These are phyloP conservation scores for Neonectria magnoliae DNA, from an alignment of 2,329 filamentous ascomycete genomes.

Conservation along the genomic window DNA sequence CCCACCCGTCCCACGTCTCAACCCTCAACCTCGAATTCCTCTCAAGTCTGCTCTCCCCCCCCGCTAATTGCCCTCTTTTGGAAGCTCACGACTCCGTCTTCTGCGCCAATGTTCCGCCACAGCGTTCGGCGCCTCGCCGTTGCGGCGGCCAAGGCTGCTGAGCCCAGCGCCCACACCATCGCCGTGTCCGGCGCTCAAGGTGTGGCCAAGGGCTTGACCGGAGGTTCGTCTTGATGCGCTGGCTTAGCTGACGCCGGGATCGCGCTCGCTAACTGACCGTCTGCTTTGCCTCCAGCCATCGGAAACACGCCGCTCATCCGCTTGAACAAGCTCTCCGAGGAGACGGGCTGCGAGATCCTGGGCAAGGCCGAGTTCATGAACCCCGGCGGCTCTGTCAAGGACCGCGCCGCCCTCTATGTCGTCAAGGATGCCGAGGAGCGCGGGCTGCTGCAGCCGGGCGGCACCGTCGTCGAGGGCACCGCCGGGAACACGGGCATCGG, in stretches of 20 bases:
- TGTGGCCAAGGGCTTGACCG: constrained; percentile 79
- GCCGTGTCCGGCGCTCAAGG: constrained; percentile 84
- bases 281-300: constrained; percentile 71
- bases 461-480: constrained; percentile 96
- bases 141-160: constrained; percentile 58
- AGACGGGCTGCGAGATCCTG: constrained; percentile 92
- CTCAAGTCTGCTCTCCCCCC: constrained; percentile 21
- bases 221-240: constrained; percentile 58
- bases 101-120: constrained; percentile 71
- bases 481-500: constrained; percentile 98
- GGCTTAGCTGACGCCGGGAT: not conserved
- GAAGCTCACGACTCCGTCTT: constrained; percentile 14
- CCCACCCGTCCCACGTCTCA: not conserved
- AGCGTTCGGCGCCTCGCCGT: constrained; percentile 73
- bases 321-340: constrained; percentile 84
- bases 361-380: constrained; percentile 99
- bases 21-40: constrained; percentile 20
- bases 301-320: constrained; percentile 96
- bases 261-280: not conserved
- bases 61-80: constrained; percentile 28
- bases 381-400: constrained; percentile 95
- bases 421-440: constrained; percentile 92
- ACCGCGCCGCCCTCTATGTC: constrained; percentile 93
- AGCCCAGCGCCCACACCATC: constrained; percentile 69
- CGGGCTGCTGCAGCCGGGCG: constrained; percentile 83